Base-by-base conservation (phyloP, 306 rosid genomes). In the Cercis canadensis region DNA sequence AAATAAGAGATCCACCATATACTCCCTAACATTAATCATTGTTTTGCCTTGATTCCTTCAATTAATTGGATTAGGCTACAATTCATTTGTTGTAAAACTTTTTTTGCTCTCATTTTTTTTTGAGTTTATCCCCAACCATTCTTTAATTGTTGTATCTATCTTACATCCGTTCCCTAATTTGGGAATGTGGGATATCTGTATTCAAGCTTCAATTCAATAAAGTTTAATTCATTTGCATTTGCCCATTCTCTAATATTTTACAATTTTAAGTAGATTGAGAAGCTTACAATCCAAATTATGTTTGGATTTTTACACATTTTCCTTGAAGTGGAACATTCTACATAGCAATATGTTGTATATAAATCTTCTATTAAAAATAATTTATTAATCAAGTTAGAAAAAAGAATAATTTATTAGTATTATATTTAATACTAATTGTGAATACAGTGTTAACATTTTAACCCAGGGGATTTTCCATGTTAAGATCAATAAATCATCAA, bases 21-120 rank as follows among this genome's bases (percentile, higher is more conserved):
- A 59, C 11, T 65, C 29, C 76, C 47, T 36, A 62, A 79, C 64
- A 69, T 50, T 67, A 45, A 74, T 52, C 67, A 63, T 57, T 77
- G 12, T 34, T 70, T 62, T 40, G 82, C 80, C 80, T 77, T 53
- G 44, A 81, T 68, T 77, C 47, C 11, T 55, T 37, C 72, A 46
- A 72, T 51, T 62, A 15, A 9, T 33, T 56, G 61, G 45, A 62
- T 67, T 60, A 51, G 76, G 76, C 73, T 43, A 29, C 50, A 19
- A 66, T 66, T 70, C 57, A 37, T 65, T 79, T 56, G 16, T 40
- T 39, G 51, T 11, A 18, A 14, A 19, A 37, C 19, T 18, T 44
- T 18, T n/a, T 5, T 61, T 5, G 67, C 1, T 37, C 10, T 37
- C 10, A 5, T 6, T 37, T 8, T 37, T 34, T 7, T 3, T 3